phyloP scores from a whole-genome alignment of 352 stramenopile species.

The Phytophthora sansomeana region DNA sequence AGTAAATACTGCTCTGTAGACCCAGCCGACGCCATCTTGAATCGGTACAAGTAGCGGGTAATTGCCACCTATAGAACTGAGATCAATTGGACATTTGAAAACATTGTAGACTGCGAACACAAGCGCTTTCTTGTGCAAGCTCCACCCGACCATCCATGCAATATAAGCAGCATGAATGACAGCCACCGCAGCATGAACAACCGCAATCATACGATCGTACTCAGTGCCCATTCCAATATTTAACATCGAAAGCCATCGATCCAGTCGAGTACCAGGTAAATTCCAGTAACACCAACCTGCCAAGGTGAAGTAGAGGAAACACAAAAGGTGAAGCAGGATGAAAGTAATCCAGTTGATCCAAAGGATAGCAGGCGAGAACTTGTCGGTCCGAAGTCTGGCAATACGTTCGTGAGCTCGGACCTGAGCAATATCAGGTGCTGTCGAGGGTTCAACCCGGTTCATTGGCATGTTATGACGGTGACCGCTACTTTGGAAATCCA shows the following conservation, averaged over 20 bases:
- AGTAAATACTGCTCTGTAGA: conserved; percentile 35
- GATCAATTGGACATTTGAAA: conserved; percentile 7
- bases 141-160: conserved; percentile 37
- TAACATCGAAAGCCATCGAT: conserved; percentile 35
- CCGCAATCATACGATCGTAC: conserved; percentile 21
- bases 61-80: background rate
- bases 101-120: conserved; percentile 40
- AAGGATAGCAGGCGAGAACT: conserved; percentile 25
- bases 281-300: conserved; percentile 38
- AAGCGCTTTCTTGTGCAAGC: conserved; percentile 19
- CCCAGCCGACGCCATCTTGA: conserved; percentile 21
- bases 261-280: conserved; percentile 34
- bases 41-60: conserved; percentile 2
- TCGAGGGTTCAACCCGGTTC: conserved; percentile 7
- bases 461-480: conserved; percentile 8
- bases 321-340: conserved; percentile 32
- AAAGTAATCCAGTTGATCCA: conserved; percentile 28
- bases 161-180: conserved; percentile 29
- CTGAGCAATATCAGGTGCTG: conserved; percentile 13
- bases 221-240: conserved; percentile 35
- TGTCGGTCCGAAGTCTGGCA: conserved; percentile 15
- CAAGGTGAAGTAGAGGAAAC: conserved; percentile 36
- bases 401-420: conserved; percentile 17
- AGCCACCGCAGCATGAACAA: conserved; percentile 21
- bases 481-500: background rate